Evolutionary conservation across 306 rosid genomes (phyloP).

Genomic region (Rubus parviflorus): DNA sequence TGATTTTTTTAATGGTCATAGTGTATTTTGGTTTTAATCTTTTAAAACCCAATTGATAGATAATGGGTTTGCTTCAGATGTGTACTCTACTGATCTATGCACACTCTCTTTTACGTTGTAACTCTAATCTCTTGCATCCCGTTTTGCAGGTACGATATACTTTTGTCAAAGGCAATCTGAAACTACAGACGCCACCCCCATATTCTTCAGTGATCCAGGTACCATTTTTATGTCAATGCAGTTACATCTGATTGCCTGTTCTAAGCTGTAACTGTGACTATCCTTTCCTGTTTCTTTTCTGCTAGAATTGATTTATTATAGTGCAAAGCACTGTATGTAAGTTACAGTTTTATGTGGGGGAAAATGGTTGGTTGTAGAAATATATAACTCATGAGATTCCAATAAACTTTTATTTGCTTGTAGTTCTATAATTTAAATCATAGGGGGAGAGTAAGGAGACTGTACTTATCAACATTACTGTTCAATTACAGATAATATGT

Average conservation of each 20-base stretch:
- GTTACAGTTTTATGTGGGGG: background rate
- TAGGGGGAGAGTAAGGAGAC: background rate
- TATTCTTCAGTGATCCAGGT: conserved; percentile 92
- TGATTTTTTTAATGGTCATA: background rate
- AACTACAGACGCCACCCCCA: conserved; percentile 74
- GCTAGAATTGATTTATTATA: background rate
- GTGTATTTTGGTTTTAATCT: background rate
- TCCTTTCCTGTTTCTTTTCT: background rate
- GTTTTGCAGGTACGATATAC: conserved; percentile 71
- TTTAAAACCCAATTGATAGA: background rate
- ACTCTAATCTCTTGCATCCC: conserved; percentile 9
- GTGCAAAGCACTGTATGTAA: background rate
- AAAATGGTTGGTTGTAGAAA: background rate
- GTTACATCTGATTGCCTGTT: background rate
- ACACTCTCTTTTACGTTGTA: background rate
- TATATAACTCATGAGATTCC: background rate
- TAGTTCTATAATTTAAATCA: background rate
- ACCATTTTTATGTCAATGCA: conserved; percentile 20
- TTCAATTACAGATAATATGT: background rate
- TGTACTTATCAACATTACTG: background rate
- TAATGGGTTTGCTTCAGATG: background rate
- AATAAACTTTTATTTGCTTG: background rate
- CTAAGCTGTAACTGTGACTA: background rate
- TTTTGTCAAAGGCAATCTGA: conserved; percentile 65
- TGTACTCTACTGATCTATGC: background rate